Evolutionary conservation across 495 filamentous ascomycete genomes (phyloP).

Genomic region (Pseudotulostoma volvatum): DNA sequence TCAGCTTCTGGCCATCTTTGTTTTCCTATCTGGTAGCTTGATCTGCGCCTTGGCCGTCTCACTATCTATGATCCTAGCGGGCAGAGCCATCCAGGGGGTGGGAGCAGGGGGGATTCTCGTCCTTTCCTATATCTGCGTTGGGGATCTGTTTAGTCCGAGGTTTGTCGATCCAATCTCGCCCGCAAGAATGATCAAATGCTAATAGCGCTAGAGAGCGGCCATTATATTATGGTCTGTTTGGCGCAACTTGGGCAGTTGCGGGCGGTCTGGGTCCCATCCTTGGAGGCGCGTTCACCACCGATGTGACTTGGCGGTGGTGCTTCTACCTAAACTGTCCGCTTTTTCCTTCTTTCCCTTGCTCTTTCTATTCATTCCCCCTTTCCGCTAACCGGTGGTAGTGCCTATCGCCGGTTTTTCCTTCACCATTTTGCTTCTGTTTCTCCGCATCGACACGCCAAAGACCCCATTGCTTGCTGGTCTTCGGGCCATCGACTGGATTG

Average conservation of each 20-base stretch:
- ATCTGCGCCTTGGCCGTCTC: constrained; percentile 49
- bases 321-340: constrained; percentile 48
- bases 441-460: constrained; percentile 60
- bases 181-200: not conserved
- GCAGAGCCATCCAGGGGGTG: constrained; percentile 65
- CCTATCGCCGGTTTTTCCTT: constrained; percentile 60
- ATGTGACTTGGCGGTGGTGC: constrained; percentile 45
- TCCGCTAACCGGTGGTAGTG: no score
- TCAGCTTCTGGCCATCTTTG: constrained; percentile 48
- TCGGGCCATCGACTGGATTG: constrained; percentile 61
- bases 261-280: constrained; percentile 57
- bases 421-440: constrained; percentile 47
- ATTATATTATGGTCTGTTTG: constrained; percentile 46
- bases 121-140: constrained; percentile 66
- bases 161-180: not conserved
- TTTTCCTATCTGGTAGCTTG: constrained; percentile 65
- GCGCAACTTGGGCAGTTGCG: constrained; percentile 60
- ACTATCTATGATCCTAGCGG: constrained; percentile 60
- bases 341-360: not conserved
- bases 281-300: constrained; percentile 57
- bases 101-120: constrained; percentile 71
- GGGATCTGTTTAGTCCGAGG: constrained; percentile 62
- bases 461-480: constrained; percentile 56
- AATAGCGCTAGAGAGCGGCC: constrained; percentile 37
- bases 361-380: constrained; percentile 1